These are phyloP conservation scores for Magnusiomyces tetraspermus DNA, from an alignment of 1,139 yeast species.

Conservation along the genomic window DNA sequence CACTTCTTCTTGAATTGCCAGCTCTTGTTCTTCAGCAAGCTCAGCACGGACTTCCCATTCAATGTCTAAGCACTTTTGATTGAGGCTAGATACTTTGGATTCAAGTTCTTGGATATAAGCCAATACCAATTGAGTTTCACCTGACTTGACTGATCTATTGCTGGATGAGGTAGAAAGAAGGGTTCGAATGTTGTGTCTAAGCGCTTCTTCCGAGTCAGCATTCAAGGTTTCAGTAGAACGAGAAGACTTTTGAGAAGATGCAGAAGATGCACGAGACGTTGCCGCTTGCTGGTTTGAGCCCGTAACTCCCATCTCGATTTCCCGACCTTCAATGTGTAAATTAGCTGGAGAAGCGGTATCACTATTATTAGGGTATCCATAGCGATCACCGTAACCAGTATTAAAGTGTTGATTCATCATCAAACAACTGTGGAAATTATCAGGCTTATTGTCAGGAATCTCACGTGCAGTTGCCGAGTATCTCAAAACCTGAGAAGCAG, in stretches of 20 bases:
- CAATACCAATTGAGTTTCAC: neutral
- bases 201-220: neutral
- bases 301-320: neutral
- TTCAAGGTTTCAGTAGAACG: neutral
- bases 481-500: conserved; percentile 41
- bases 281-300: neutral
- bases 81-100: neutral
- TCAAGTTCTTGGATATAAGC: neutral
- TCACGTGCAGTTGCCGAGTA: conserved; percentile 35
- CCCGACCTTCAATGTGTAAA: neutral
- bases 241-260: neutral
- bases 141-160: too few species aligned
- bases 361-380: neutral
- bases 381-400: neutral
- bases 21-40: neutral
- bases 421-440: neutral
- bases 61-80: neutral
- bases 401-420: neutral
- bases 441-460: conserved; percentile 13
- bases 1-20: neutral
- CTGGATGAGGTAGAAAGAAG: neutral
- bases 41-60: conserved; percentile 4
- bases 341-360: neutral
- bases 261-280: neutral
- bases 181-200: neutral